A percentile compares a stretch with the other conserved stretches of the same genome.
phyloP scores from a whole-genome alignment of 2,329 filamentous ascomycete species.

The Claviceps paspali region DNA sequence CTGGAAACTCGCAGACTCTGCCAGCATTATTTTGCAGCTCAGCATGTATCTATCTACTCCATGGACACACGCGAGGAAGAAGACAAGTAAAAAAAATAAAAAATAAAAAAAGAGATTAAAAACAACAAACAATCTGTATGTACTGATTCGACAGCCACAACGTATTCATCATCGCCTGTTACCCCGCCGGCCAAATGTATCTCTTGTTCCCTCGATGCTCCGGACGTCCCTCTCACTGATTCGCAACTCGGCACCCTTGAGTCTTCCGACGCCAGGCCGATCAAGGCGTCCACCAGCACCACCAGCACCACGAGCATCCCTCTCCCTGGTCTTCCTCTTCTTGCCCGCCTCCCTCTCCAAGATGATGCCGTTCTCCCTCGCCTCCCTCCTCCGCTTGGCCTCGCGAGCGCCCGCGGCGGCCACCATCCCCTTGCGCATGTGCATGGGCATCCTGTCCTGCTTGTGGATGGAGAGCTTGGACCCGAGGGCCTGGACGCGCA shows the following conservation, averaged over 20 bases:
- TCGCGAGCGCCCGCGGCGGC: constrained; percentile 52
- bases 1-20: no score
- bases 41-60: no score
- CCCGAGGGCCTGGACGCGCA: constrained; percentile 69
- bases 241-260: constrained; percentile 63
- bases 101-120: neutral
- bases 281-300: constrained; percentile 52
- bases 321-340: constrained; percentile 24
- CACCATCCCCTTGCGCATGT: constrained; percentile 70
- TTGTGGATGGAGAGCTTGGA: constrained; percentile 59
- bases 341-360: constrained; percentile 45
- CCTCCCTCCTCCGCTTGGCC: constrained; percentile 57
- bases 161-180: constrained; percentile 12
- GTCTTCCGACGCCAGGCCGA: constrained; percentile 63
- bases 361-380: constrained; percentile 79
- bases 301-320: constrained; percentile 32
- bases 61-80: constrained; percentile 1
- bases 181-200: constrained; percentile 25
- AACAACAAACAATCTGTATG: no score
- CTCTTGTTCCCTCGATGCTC: constrained; percentile 45
- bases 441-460: constrained; percentile 81
- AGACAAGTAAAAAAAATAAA: neutral
- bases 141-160: no score
- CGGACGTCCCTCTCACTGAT: constrained; percentile 65
- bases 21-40: no score